A percentile compares a stretch with the other conserved stretches of the same genome.
phyloP scores from a whole-genome alignment of 305 asterid genomes.

The Solanum hybrid region DNA sequence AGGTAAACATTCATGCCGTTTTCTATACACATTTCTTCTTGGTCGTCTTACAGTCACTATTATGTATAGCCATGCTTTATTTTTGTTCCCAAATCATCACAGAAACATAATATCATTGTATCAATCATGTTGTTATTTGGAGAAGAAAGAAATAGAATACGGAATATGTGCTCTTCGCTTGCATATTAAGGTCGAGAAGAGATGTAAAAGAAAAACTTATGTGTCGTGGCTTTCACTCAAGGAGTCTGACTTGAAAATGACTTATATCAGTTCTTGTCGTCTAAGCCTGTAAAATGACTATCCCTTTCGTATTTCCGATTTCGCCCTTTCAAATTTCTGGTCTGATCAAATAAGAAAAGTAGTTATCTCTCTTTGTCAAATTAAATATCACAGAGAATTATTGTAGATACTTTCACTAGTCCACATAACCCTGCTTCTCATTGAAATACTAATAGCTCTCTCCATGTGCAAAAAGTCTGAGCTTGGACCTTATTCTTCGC shows the following conservation, averaged over 20 bases:
- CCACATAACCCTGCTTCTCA: not conserved
- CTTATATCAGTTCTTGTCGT: not conserved
- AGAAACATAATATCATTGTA: not conserved
- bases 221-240: not conserved
- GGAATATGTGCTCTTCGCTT: not conserved
- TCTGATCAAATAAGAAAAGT: not conserved
- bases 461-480: not conserved
- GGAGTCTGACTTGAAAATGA: not conserved
- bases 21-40: slow-evolving; percentile 3
- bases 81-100: not conserved
- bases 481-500: not conserved
- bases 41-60: not conserved
- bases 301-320: not conserved
- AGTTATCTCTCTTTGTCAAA: not conserved
- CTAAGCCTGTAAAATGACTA: not conserved
- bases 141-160: not conserved
- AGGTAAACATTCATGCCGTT: slow-evolving; percentile 46
- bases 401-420: not conserved
- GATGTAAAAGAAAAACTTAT: not conserved
- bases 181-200: not conserved
- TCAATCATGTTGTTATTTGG: not conserved
- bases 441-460: not conserved
- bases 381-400: not conserved
- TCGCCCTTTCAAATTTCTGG: not conserved
- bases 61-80: not conserved